Base-by-base conservation (phyloP, 140 eudicot species). In the Anethum foeniculum region DNA sequence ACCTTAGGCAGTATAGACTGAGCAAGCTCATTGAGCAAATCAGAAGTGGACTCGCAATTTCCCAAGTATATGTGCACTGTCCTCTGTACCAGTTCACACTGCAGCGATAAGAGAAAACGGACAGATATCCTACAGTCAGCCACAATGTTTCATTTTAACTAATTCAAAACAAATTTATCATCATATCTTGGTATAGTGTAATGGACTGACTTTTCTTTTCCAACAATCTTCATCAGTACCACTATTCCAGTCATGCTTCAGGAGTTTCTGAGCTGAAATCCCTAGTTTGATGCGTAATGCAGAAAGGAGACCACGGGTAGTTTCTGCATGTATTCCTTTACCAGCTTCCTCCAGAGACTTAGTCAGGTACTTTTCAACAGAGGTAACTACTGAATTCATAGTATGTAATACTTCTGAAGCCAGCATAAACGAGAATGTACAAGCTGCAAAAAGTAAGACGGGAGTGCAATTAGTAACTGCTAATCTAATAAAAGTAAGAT, bases 31-130 rank as follows among this genome's bases (percentile, higher is more conserved):
- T 81, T 88, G 27, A 90, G 84, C 69, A 86, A 81, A 85, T 89
- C 86, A 75, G 87, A 86, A 67, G 90, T 88, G 21, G 92, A 86
- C 73, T 86, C 88, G 23, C 90, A 84, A 75, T 93, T 90, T 79
- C 80, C 92, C 90, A 93, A 82, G 89, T 93, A 93, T 64, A 89
- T 89, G 81, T 87, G 92, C 71, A 91, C 83, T 7, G 90, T 85
- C 91, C 83, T 90, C 84, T 93, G 96, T 79, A 93, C 85, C 80
- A 89, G 85, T 77, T 93, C 94, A 79, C 94, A 91, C 97, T 90
- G 86, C 81, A 82, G 84, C 75, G 46, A 80, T 76, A 27, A 83
- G 34, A 60, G 79, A 25, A 60, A 60, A 60, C 16, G 69, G 34
- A 25, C 28, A n/a, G 0, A 34, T 82, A 76, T 58, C 46, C 52